These are phyloP conservation scores for Chalciporus pseudorubinellus DNA, from an alignment of 768 basidiomycete genomes.

Conservation along the genomic window DNA sequence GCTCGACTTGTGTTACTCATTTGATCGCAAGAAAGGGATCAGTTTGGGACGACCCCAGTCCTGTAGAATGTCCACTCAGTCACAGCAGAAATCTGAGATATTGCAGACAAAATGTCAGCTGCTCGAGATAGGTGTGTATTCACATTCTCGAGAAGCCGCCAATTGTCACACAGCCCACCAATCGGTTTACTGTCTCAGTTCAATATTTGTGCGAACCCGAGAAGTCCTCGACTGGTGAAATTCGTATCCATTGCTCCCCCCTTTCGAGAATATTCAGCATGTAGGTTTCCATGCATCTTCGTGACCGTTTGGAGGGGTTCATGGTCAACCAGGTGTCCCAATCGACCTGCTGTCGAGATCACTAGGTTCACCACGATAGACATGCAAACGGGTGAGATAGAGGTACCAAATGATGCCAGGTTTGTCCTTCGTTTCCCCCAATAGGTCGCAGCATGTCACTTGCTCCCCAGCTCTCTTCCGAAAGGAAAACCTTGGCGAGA, in stretches of 20 bases:
- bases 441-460: slow-evolving; percentile 5
- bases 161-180: slow-evolving; percentile 5
- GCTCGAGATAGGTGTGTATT: slow-evolving; percentile 50
- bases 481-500: slow-evolving; percentile 36
- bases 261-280: slow-evolving; percentile 71
- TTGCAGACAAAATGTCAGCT: slow-evolving; percentile 48
- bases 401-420: slow-evolving; percentile 45
- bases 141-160: background rate
- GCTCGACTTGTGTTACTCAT: too few relatives aligned
- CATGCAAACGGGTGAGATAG: slow-evolving; percentile 46
- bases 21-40: too few relatives aligned
- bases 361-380: slow-evolving; percentile 56
- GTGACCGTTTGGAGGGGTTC: background rate
- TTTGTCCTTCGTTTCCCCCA: slow-evolving; percentile 25
- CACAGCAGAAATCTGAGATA: background rate
- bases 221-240: slow-evolving; percentile 20
- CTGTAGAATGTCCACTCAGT: background rate
- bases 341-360: slow-evolving; percentile 65
- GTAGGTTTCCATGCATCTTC: slow-evolving; percentile 40
- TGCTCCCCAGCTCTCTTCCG: slow-evolving; percentile 28
- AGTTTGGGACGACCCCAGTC: too few relatives aligned
- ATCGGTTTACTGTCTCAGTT: slow-evolving; percentile 25
- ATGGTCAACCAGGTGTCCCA: slow-evolving; percentile 53
- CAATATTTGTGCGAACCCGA: slow-evolving; percentile 64
- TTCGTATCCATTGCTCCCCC: slow-evolving; percentile 60